Conservation (phyloP, 1,139 yeast species). For the Hyphopichia wangnamkhiaoensis region DNA sequence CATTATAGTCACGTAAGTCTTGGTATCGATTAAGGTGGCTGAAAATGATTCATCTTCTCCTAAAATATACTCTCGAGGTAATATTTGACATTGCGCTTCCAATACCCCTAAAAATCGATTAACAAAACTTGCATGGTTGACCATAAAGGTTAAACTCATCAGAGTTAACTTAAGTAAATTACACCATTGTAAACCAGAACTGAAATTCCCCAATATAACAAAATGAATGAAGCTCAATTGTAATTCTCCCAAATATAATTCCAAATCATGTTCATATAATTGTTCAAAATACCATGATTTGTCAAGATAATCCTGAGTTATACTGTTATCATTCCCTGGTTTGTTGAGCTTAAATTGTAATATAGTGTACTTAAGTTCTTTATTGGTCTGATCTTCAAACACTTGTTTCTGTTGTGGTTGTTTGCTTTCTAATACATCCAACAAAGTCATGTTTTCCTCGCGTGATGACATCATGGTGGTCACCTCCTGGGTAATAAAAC, state of each 20-base stretch:
- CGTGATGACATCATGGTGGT: slow-evolving; percentile 28
- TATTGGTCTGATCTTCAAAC: slow-evolving; percentile 10
- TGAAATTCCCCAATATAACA: slow-evolving; percentile 28
- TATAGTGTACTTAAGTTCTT: slow-evolving; percentile 26
- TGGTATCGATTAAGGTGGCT: slow-evolving; percentile 18
- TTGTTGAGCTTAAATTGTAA: slow-evolving; percentile 17
- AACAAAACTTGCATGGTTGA: slow-evolving; percentile 13
- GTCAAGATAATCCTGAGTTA: slow-evolving; percentile 25
- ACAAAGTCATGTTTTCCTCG: slow-evolving; percentile 28
- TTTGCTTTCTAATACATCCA: slow-evolving; percentile 15
- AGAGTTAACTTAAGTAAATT: slow-evolving; percentile 23
- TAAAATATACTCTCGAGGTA: slow-evolving; percentile 26
- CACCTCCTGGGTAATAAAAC: slow-evolving; percentile 12
- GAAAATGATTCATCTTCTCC: slow-evolving; percentile 15
- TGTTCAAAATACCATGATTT: slow-evolving; percentile 29
- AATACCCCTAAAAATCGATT: slow-evolving; percentile 16
- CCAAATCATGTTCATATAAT: slow-evolving; percentile 22
- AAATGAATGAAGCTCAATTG: slow-evolving; percentile 27
- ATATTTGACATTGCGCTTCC: slow-evolving; percentile 17
- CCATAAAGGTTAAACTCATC: slow-evolving; percentile 19
- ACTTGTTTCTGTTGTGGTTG: slow-evolving; percentile 10
- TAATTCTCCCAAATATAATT: slow-evolving; percentile 25
- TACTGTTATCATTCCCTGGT: slow-evolving; percentile 8
- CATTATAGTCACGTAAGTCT: slow-evolving; percentile 17
- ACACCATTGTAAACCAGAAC: slow-evolving; percentile 34